Evolutionary conservation across 345 rosid species (phyloP).

Genomic region (Iberis pinnata): DNA sequence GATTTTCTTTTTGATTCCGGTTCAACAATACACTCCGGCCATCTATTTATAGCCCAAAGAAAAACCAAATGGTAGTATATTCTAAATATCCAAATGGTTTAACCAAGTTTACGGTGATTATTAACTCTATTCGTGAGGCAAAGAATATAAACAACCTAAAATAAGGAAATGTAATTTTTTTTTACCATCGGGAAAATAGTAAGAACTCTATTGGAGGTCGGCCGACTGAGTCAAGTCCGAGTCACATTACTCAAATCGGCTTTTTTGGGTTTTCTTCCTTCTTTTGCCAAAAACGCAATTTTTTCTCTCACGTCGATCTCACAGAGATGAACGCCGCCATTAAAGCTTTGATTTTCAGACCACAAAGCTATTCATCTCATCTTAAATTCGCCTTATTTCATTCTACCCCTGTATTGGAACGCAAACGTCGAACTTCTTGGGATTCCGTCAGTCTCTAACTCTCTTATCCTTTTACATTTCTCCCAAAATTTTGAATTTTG

Average conservation of each 20-base stretch:
- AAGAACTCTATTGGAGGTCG: neutral
- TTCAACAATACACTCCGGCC: no score
- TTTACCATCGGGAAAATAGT: slow-evolving; percentile 9
- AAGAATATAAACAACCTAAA: neutral
- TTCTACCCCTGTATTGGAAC: slow-evolving; percentile 57
- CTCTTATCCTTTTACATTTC: neutral
- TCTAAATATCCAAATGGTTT: slow-evolving; percentile 17
- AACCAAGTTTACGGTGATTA: slow-evolving; percentile 9
- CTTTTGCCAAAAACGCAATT: slow-evolving; percentile 13
- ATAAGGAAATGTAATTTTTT: neutral
- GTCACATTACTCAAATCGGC: slow-evolving; percentile 18
- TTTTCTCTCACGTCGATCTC: slow-evolving; percentile 7
- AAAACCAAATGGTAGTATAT: neutral
- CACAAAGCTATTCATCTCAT: slow-evolving; percentile 24
- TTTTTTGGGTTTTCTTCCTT: slow-evolving; percentile 6
- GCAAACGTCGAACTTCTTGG: slow-evolving; percentile 42
- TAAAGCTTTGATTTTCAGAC: slow-evolving; percentile 38
- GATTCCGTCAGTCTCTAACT: slow-evolving; percentile 35
- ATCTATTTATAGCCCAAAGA: no score
- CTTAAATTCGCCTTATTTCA: slow-evolving; percentile 43
- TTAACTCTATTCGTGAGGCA: slow-evolving; percentile 16
- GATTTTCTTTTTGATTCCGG: no score
- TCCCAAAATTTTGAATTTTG: neutral
- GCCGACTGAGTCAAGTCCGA: slow-evolving; percentile 29
- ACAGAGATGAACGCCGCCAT: slow-evolving; percentile 36